Evolutionary conservation across 2,329 filamentous ascomycete species (phyloP).

Genomic region (Nemania sp.): DNA sequence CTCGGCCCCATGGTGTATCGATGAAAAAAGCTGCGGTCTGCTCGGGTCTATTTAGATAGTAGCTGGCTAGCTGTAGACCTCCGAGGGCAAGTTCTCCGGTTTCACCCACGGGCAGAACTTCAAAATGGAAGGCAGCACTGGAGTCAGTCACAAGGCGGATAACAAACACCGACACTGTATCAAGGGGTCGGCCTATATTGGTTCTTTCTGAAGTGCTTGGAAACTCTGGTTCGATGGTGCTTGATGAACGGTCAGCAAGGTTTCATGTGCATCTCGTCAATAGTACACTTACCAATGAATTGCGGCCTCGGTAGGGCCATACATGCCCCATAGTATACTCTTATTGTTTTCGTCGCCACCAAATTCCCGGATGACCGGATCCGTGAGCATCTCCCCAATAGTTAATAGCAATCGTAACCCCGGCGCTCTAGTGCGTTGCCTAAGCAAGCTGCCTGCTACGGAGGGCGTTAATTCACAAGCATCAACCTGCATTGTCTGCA

Average conservation of each 20-base stretch:
- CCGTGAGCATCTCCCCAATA: slow-evolving; percentile 90
- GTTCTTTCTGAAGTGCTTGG: slow-evolving; percentile 57
- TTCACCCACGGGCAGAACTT: slow-evolving; percentile 66
- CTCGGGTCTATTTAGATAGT: slow-evolving; percentile 79
- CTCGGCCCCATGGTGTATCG: slow-evolving; percentile 64
- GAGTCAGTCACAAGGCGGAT: slow-evolving; percentile 51
- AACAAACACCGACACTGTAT: slow-evolving; percentile 79
- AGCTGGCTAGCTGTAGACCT: slow-evolving; percentile 75
- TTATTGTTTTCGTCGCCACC: slow-evolving; percentile 56
- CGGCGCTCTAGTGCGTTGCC: slow-evolving; percentile 68
- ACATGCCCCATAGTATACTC: slow-evolving; percentile 87
- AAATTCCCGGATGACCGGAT: slow-evolving; percentile 77
- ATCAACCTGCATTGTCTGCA: slow-evolving; percentile 70
- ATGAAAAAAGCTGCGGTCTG: slow-evolving; percentile 76
- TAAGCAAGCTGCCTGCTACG: slow-evolving; percentile 76
- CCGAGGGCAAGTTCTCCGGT: slow-evolving; percentile 81
- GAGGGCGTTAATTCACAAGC: slow-evolving; percentile 89
- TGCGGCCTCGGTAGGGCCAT: slow-evolving; percentile 87
- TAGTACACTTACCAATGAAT: slow-evolving; percentile 71
- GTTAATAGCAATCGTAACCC: slow-evolving; percentile 73
- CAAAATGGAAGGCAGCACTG: slow-evolving; percentile 40
- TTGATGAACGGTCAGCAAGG: slow-evolving; percentile 30
- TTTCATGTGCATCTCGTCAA: background rate
- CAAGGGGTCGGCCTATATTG: slow-evolving; percentile 76
- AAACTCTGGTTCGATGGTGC: slow-evolving; percentile 72